Base-by-base conservation (phyloP, 768 basidiomycete genomes). In the Lactarius tabidus region DNA sequence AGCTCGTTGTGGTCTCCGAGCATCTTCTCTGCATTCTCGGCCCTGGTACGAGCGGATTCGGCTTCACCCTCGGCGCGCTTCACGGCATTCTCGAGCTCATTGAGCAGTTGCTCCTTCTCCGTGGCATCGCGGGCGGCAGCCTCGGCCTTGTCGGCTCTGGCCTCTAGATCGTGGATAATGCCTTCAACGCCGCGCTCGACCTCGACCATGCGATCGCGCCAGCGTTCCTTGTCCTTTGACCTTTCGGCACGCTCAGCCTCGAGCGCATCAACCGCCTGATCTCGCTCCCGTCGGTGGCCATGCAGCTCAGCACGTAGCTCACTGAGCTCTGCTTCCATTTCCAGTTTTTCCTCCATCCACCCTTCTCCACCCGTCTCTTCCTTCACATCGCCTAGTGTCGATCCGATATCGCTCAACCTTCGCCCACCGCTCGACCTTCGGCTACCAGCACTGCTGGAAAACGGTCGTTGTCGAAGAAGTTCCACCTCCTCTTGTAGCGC, bases 321-420 rank as follows among this genome's bases (percentile, higher is more conserved):
- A 8, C 74, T 72, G n/a, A 77, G 43, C 65, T 74, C 66, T 29
- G 72, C 71, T 61, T 82, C 80, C 23, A 84, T 74, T 43, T 81
- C 81, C 3, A 84, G 82, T 72, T 83, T 89, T 73, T 91, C 89
- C 65, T 89, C 89, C 33, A 84, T 76, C 88, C 88, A 90, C 14
- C 79, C 83, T 68, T 91, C 89, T 1, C 79, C 86, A 55, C 72
- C 76, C 14, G 80, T 78, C 63, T 89, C 86, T 70, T 91, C 90
- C 45, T 79, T 80, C 1, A 90, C 85, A 66, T 85, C 80, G 5
- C 84, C 85, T 66, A 90, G 70, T 1, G 79, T 75, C 1, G 79
- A 79, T 7, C 82, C 84, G 2, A 76, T 76, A 1, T 79, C 74
- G 63, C 89, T 90, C 15, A 81, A 69, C 29, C 89, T 77, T 61